These are phyloP conservation scores for Oryza meyeriana DNA, from an alignment of 176 grass and related monocot genomes.

Conservation along the genomic window DNA sequence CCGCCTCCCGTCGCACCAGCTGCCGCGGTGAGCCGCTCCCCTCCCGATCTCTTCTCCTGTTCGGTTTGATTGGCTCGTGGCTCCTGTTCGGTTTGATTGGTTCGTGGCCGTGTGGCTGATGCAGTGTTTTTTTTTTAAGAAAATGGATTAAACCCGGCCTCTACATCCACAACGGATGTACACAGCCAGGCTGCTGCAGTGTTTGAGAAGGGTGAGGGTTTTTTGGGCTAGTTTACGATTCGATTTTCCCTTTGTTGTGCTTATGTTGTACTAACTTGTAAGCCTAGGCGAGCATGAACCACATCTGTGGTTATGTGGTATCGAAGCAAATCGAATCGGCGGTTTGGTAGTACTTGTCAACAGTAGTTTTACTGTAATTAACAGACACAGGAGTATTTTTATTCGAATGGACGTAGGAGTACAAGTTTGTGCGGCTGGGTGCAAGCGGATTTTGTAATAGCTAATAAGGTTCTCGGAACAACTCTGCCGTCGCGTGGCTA, in stretches of 20 bases:
- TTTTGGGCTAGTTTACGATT: not conserved
- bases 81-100: too few species aligned
- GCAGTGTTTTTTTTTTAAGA: too few species aligned
- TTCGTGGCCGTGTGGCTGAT: too few species aligned
- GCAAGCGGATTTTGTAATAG: not conserved
- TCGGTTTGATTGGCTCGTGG: not conserved
- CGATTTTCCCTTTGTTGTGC: not conserved
- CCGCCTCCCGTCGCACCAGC: not conserved
- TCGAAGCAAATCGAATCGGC: not conserved
- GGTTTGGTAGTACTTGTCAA: too few species aligned
- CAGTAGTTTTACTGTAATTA: too few species aligned
- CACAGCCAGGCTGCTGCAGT: not conserved
- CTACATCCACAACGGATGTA: too few species aligned
- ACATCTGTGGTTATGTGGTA: not conserved
- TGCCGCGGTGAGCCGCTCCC: slow-evolving; percentile 21
- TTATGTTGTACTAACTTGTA: too few species aligned
- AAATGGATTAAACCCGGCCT: too few species aligned
- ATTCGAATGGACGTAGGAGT: not conserved
- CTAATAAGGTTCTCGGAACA: too few species aligned
- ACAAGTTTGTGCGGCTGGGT: not conserved
- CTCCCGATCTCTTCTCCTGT: not conserved
- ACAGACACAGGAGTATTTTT: not conserved
- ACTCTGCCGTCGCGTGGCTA: not conserved
- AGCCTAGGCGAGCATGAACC: too few species aligned
- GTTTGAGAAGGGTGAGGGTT: not conserved